Evolutionary conservation across 176 grass and related monocot genomes (phyloP).

Genomic region (Raddia distichophylla): DNA sequence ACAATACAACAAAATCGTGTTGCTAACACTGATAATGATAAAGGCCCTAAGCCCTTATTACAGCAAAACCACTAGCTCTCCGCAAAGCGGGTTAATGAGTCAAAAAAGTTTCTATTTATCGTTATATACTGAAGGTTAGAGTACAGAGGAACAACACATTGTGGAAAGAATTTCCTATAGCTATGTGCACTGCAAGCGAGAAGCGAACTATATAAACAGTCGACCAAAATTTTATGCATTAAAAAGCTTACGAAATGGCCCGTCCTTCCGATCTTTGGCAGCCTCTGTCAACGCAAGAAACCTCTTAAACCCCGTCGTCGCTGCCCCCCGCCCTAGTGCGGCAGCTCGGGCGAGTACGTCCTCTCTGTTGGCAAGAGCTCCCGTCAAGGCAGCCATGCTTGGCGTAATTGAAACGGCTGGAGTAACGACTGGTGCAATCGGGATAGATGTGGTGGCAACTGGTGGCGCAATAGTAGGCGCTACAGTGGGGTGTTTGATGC

Average conservation of each 20-base stretch:
- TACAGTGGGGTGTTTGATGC: slow-evolving; percentile 70
- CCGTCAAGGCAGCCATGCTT: slow-evolving; percentile 41
- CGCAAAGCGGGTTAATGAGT: not conserved
- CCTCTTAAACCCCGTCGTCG: slow-evolving; percentile 95
- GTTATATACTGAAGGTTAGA: slow-evolving; percentile 39
- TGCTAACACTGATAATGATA: not conserved
- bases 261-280: slow-evolving; percentile 95
- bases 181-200: slow-evolving; percentile 55
- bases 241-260: slow-evolving; percentile 96
- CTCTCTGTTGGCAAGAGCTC: slow-evolving; percentile 74
- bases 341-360: slow-evolving; percentile 90
- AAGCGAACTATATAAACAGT: slow-evolving; percentile 42
- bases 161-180: slow-evolving; percentile 54
- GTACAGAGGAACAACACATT: slow-evolving; percentile 21
- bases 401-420: slow-evolving; percentile 45
- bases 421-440: slow-evolving; percentile 41
- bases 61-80: slow-evolving; percentile 17
- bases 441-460: slow-evolving; percentile 38
- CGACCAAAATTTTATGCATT: slow-evolving; percentile 54
- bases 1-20: not conserved
- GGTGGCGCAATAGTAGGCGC: slow-evolving; percentile 50
- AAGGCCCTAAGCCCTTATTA: slow-evolving; percentile 8
- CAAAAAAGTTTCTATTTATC: slow-evolving; percentile 41
- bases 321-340: slow-evolving; percentile 84
- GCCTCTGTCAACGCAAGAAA: slow-evolving; percentile 96